Base-by-base conservation (phyloP, 140 eudicot species). In the Bidens hawaiensis region DNA sequence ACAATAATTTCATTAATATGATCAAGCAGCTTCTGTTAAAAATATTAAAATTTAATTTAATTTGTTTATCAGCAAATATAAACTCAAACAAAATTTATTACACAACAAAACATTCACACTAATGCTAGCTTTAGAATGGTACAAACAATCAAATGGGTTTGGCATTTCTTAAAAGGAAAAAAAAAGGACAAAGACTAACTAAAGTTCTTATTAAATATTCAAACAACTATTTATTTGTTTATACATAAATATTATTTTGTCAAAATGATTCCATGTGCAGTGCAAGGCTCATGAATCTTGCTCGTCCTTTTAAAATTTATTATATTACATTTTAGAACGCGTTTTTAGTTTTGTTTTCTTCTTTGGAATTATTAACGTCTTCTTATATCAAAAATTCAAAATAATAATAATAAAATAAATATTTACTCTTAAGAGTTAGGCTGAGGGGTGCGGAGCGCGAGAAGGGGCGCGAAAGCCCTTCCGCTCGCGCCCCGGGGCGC, bases 211-310 rank as follows among this genome's bases (percentile, higher is more conserved):
- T 14, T 21, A n/a, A n/a, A n/a, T n/a, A n/a, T 24, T 1, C 25
- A 26, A 54, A 26, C 22, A 53, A n/a, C n/a, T 26, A 27, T 26
- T n/a, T 25, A 53, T 54, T 12, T n/a, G 0, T 4, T 3, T 7
- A 54, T n/a, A 4, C 13, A 54, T 27, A 4, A 5, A 52, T 6
- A n/a, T 53, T 24, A 22, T 3, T 50, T 26, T 22, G 56, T 49
- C 60, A n/a, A 15, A 54, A 54, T 26, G 27, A n/a, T 54, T 26
- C 36, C 60, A 54, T 54, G 60, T 54, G 60, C 60, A 54, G 60
- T 54, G 60, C 60, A 54, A 27, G 21, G 36, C 8, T 54, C 60
- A n/a, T 54, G 36, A 26, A 14, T 54, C 60, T 5, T 54, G 36
- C 14, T 54, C 60, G 13, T 54, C 40, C 60, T 25, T 25, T 26